A percentile compares a stretch with the other conserved stretches of the same genome.
Evolutionary conservation across 129 eudicot species (phyloP).

Genomic region (Helianthus tuberosus): DNA sequence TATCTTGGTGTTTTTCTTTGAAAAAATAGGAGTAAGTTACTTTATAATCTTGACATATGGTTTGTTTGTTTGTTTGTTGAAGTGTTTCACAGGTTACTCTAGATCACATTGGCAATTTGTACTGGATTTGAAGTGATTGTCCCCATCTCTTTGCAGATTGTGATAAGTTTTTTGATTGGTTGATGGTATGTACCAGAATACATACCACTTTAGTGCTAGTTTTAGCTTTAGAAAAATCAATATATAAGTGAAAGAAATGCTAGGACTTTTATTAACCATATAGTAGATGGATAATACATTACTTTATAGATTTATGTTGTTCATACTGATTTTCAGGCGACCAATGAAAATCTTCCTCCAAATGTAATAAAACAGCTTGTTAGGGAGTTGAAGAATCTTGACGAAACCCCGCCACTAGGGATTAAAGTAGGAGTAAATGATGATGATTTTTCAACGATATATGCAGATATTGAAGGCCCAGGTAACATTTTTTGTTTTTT

Average conservation of each 20-base stretch:
- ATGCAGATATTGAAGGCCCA: slow-evolving; percentile 92
- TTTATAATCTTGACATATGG: background rate
- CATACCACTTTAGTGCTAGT: background rate
- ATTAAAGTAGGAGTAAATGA: slow-evolving; percentile 84
- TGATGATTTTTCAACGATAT: slow-evolving; percentile 77
- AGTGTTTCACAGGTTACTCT: slow-evolving; percentile 20
- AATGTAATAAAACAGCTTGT: slow-evolving; percentile 87
- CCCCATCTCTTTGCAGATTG: background rate
- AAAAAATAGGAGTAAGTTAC: background rate
- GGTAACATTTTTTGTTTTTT: slow-evolving; percentile 33
- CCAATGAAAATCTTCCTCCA: slow-evolving; percentile 92
- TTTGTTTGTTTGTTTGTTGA: slow-evolving; percentile 7
- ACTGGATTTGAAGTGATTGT: slow-evolving; percentile 4
- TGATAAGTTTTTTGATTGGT: slow-evolving; percentile 4
- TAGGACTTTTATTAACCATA: background rate
- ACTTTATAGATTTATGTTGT: background rate
- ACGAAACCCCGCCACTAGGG: slow-evolving; percentile 94
- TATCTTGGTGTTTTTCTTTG: background rate
- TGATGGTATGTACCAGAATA: slow-evolving; percentile 14
- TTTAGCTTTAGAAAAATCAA: no score
- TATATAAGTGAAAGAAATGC: no score
- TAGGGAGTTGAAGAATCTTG: slow-evolving; percentile 85
- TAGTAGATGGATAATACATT: background rate
- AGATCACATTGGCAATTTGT: background rate
- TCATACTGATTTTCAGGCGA: slow-evolving; percentile 46